Evolutionary conservation across 2,329 filamentous ascomycete genomes (phyloP).

Genomic region (Aspergillus sp.): DNA sequence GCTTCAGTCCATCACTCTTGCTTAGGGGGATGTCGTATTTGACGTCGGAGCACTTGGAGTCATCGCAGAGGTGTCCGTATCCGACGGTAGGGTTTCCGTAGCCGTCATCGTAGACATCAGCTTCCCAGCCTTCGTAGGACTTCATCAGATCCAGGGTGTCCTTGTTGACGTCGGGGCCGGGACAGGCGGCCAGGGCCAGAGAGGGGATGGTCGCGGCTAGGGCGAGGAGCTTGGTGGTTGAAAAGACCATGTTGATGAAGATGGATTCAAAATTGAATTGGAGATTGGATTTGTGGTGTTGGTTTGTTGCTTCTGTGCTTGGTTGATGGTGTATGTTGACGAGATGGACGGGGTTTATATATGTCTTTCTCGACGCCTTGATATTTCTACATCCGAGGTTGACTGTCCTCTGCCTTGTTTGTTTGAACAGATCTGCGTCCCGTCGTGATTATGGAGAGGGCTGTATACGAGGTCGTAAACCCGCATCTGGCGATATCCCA

Average conservation of each 20-base stretch:
- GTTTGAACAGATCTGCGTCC: background rate
- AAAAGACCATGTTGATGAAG: background rate
- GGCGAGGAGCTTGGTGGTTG: conserved; percentile 7
- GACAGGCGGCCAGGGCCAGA: conserved; percentile 12
- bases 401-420: background rate
- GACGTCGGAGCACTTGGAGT: conserved; percentile 46
- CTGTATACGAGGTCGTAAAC: background rate
- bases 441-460: background rate
- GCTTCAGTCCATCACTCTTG: conserved; percentile 38
- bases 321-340: background rate
- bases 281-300: background rate
- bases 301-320: background rate
- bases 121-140: conserved; percentile 37
- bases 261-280: too few species aligned
- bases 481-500: too few species aligned
- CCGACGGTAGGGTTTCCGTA: conserved; percentile 51
- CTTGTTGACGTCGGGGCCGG: conserved; percentile 27
- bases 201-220: background rate
- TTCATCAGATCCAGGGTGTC: conserved; percentile 39
- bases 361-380: background rate
- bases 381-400: background rate
- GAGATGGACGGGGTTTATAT: background rate
- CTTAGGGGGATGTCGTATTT: conserved; percentile 49
- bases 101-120: conserved; percentile 38
- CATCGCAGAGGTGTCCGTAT: conserved; percentile 51